phyloP scores from a whole-genome alignment of 225 moss, liverwort and hornwort species.

The Bryum argenteum region DNA sequence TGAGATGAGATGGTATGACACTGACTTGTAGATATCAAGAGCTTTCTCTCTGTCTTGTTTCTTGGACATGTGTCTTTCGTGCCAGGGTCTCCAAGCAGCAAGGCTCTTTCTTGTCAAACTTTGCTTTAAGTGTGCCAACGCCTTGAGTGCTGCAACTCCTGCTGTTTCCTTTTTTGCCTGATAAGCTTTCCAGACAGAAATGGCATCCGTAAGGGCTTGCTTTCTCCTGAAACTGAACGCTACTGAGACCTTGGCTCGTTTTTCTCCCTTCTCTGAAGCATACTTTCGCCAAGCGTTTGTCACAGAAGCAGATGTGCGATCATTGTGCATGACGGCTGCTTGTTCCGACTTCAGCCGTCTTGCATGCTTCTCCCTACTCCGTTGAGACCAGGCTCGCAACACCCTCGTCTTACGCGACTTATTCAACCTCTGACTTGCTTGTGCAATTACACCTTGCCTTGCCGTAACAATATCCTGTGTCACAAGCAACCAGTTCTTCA shows the following conservation, averaged over 20 bases:
- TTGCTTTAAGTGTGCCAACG: constrained; percentile 35
- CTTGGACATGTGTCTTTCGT: constrained; percentile 30
- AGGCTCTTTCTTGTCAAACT: constrained; percentile 39
- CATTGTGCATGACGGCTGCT: constrained; percentile 10
- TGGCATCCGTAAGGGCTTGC: constrained; percentile 38
- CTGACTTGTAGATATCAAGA: constrained; percentile 44
- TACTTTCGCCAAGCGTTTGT: constrained; percentile 44
- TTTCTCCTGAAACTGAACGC: constrained; percentile 34
- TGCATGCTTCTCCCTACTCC: constrained; percentile 27
- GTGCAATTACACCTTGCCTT: constrained; percentile 20
- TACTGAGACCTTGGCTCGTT: neutral
- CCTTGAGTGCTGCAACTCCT: constrained; percentile 35
- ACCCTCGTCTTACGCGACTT: constrained; percentile 7
- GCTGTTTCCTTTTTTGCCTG: constrained; percentile 25
- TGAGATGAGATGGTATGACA: neutral
- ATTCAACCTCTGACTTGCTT: constrained; percentile 23
- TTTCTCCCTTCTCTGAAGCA: constrained; percentile 23
- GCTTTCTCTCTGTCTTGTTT: constrained; percentile 25
- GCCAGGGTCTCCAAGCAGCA: constrained; percentile 46
- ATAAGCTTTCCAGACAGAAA: constrained; percentile 48
- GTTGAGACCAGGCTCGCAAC: constrained; percentile 39
- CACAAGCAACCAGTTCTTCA: constrained; percentile 41
- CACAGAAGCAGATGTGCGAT: constrained; percentile 1
- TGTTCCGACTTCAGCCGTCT: constrained; percentile 30
- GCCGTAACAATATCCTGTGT: constrained; percentile 5